These are phyloP conservation scores for Pseudisothecium myosuroides DNA, from an alignment of 225 moss, liverwort and hornwort genomes.

Conservation along the genomic window DNA sequence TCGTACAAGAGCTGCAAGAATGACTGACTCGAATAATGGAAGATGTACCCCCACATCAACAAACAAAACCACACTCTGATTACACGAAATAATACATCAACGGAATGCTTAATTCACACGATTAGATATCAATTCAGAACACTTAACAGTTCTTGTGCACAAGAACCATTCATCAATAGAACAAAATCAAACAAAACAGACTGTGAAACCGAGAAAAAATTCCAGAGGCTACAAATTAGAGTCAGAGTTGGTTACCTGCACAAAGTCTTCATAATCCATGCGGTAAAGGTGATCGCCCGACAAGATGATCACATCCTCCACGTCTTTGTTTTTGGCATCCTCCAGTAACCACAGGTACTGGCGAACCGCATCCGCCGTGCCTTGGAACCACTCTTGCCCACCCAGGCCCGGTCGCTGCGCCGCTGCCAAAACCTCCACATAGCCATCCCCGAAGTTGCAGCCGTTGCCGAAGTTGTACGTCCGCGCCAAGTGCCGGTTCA, in stretches of 20 bases:
- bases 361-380: slow-evolving; percentile 83
- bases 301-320: slow-evolving; percentile 65
- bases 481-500: slow-evolving; percentile 32
- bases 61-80: background rate
- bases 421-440: slow-evolving; percentile 61
- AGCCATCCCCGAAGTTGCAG: slow-evolving; percentile 17
- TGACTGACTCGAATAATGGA: background rate
- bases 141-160: background rate
- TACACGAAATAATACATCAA: too few species aligned
- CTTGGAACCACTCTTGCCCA: slow-evolving; percentile 77
- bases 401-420: slow-evolving; percentile 58
- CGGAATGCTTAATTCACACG: too few species aligned
- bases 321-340: slow-evolving; percentile 57
- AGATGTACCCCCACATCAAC: background rate
- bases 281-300: slow-evolving; percentile 79
- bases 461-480: slow-evolving; percentile 33
- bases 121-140: background rate
- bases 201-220: background rate
- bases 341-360: slow-evolving; percentile 78
- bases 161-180: background rate
- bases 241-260: slow-evolving; percentile 20
- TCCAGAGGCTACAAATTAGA: background rate
- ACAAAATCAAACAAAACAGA: background rate
- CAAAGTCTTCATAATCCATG: slow-evolving; percentile 73
- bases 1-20: background rate